Base-by-base conservation (phyloP, 1,284 basidiomycete genomes). In the Fomitopsis palustris region DNA sequence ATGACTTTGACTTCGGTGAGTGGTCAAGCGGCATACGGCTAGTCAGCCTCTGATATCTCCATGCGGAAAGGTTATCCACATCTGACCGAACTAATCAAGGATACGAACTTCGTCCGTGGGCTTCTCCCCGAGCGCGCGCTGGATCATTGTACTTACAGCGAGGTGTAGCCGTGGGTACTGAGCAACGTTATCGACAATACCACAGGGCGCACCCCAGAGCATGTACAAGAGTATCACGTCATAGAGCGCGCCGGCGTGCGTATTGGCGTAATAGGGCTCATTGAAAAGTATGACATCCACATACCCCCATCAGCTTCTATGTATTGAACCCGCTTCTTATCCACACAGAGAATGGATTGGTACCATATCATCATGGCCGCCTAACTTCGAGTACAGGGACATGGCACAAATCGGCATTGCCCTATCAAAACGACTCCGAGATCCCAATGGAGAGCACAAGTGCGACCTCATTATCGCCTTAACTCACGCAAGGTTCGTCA, bases 331-430 rank as follows among this genome's bases (percentile, higher is more conserved):
- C 16, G 23, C 42, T 25, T n/a, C n/a, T n/a, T n/a, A n/a, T n/a
- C n/a, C n/a, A 27, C n/a, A 12, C n/a, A 84, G 90, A 68, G 89
- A 92, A 69, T 96, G 93, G 93, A 94, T 95, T 57, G 82, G 83
- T 4, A 95, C 93, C 0, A 88, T 96, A 3, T 81, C 92, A 0
- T 85, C 89, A 2, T 95, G 92, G 88, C 93, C 92, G 0, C 63
- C 82, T 3, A 83, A 79, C 62, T 95, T 92, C 72, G 73, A 80
- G 55, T 90, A 90, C 70, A 80, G 76, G 56, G 82, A 88, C 39
- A 91, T 92, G 88, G 75, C 76, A 14, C 80, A 88, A 56, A 81
- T 82, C 2, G 87, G 84, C 1, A 67, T 83, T 16, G 78, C 84
- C 35, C 80, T 95, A 8, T 95, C 92, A 0, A 77, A 79, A 62